phyloP scores from a whole-genome alignment of 371 early-diverging fungal species.

The Parasitella parasitica region DNA sequence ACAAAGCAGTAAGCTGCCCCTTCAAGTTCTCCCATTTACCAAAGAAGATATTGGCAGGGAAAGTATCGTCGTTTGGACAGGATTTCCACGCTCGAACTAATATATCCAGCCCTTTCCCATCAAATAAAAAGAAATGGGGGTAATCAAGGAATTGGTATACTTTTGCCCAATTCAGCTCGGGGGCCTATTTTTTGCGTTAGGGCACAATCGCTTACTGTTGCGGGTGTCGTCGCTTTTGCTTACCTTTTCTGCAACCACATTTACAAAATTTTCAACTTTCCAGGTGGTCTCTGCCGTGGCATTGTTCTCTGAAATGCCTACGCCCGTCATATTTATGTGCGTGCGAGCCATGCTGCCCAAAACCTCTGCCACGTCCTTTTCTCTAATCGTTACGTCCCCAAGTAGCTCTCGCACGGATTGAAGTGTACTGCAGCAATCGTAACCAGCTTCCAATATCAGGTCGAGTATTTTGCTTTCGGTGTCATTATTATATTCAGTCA shows the following conservation, averaged over 20 bases:
- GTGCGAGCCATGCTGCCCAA: conserved; percentile 74
- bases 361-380: conserved; percentile 70
- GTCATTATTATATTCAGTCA: conserved; percentile 26
- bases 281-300: conserved; percentile 38
- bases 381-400: conserved; percentile 29
- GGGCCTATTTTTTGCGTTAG: conserved; percentile 37
- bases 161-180: conserved; percentile 62
- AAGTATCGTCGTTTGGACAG: conserved; percentile 29
- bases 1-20: conserved; percentile 74
- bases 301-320: conserved; percentile 29
- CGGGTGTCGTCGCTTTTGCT: background rate
- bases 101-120: conserved; percentile 65
- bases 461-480: conserved; percentile 44
- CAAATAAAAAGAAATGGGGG: conserved; percentile 65
- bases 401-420: conserved; percentile 51
- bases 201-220: background rate
- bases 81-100: conserved; percentile 64
- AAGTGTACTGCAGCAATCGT: conserved; percentile 54
- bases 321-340: conserved; percentile 54
- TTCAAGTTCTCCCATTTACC: conserved; percentile 74
- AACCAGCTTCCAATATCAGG: conserved; percentile 58
- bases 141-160: conserved; percentile 71
- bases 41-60: conserved; percentile 74
- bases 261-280: conserved; percentile 70
- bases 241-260: conserved; percentile 57